Percentiles rank a stretch among this genome's conserved stretches.
Evolutionary conservation across 1,284 basidiomycete species (phyloP).

Genomic region (Paramarasmius palmivorus): DNA sequence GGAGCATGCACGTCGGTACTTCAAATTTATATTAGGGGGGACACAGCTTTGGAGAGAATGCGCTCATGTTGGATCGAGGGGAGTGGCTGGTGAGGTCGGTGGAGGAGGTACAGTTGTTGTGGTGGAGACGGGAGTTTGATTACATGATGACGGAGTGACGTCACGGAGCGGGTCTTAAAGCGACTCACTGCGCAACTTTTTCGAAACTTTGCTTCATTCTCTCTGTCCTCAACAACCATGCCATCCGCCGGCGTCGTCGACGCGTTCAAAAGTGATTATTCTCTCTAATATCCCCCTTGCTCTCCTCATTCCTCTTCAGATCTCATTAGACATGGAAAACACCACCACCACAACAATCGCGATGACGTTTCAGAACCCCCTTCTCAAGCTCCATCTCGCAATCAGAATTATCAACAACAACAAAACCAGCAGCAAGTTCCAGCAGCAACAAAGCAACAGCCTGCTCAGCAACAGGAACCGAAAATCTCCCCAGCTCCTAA

Average conservation of each 20-base stretch:
- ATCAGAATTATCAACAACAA: conserved; percentile 26
- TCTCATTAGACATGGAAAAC: conserved; percentile 85
- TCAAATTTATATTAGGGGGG: too few relatives aligned
- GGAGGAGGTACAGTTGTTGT: too few relatives aligned
- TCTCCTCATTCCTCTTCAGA: conserved; percentile 44
- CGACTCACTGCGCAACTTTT: not conserved
- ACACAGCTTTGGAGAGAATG: too few relatives aligned
- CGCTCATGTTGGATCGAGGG: too few relatives aligned
- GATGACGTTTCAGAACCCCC: conserved; percentile 29
- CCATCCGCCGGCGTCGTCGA: conserved; percentile 56
- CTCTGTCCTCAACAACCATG: conserved; percentile 32
- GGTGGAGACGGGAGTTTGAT: too few relatives aligned
- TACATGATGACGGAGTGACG: not conserved
- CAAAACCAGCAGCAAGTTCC: conserved; percentile 18
- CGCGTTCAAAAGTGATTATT: conserved; percentile 65
- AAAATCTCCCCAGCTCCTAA: conserved; percentile 37
- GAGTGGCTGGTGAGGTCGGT: too few relatives aligned
- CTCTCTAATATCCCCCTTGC: conserved; percentile 17
- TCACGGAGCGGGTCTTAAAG: conserved; percentile 1
- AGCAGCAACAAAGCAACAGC: not conserved
- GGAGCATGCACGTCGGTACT: too few relatives aligned
- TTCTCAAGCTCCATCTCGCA: conserved; percentile 20
- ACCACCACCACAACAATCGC: conserved; percentile 49
- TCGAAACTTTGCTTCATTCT: not conserved
- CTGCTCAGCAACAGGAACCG: conserved; percentile 16